phyloP scores from a whole-genome alignment of 2,329 filamentous ascomycete genomes.

The Torrubiella hemipterigena region DNA sequence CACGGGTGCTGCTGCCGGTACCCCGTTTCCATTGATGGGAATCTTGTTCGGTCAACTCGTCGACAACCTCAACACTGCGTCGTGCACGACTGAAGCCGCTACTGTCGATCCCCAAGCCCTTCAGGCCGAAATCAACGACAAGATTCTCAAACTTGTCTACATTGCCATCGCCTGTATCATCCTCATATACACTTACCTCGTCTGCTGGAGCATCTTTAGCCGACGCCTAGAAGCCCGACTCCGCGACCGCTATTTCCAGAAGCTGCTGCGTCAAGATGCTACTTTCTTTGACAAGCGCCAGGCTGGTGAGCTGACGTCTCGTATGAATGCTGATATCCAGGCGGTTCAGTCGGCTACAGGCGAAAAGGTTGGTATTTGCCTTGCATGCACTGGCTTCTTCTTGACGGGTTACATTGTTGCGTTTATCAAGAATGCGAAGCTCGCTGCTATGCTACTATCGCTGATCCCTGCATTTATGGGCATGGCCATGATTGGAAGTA shows the following conservation, averaged over 20 bases:
- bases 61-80: conserved; percentile 45
- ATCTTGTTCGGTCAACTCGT: conserved; percentile 53
- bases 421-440: conserved; percentile 49
- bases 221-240: conserved; percentile 52
- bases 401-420: conserved; percentile 55
- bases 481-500: conserved; percentile 43
- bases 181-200: conserved; percentile 51
- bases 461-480: conserved; percentile 50
- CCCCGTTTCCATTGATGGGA: conserved; percentile 51
- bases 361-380: conserved; percentile 57
- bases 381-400: conserved; percentile 53
- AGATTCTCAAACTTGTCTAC: conserved; percentile 50
- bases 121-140: conserved; percentile 36
- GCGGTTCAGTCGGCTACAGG: conserved; percentile 56
- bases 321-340: conserved; percentile 54
- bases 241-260: conserved; percentile 46
- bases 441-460: conserved; percentile 53
- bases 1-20: conserved; percentile 43
- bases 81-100: conserved; percentile 25
- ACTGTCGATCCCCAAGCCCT: conserved; percentile 16
- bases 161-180: conserved; percentile 51
- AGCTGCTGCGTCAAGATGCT: conserved; percentile 47
- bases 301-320: conserved; percentile 49
- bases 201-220: conserved; percentile 52
- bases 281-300: conserved; percentile 52